Evolutionary conservation across 1,284 basidiomycete genomes (phyloP), one percentile per base, ranked within the genome.

Genomic region (Ustilago bromivora): DNA sequence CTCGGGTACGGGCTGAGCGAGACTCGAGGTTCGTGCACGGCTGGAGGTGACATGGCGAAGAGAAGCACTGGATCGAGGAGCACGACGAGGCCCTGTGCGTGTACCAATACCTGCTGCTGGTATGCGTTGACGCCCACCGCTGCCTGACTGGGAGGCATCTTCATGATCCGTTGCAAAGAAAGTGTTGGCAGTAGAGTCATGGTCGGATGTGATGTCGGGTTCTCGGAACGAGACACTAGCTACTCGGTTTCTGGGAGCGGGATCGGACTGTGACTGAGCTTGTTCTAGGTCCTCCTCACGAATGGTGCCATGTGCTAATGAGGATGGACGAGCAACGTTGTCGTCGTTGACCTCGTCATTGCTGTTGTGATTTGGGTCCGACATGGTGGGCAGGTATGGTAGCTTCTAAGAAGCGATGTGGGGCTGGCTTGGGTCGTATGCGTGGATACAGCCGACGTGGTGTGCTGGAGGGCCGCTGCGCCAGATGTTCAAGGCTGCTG

Each of bases 21-120:
- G 73, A 49, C 77, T 68, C 31, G 71, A 54, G 17, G 69, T 81
- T 35, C 71, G 72, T 23, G 68, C 47, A 19, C 69, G 62, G 5
- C 41, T 61, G 2, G 62, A 66, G 17, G 71, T 76, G 57, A 82
- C 78, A 54, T 82, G 80, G 3, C 81, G 69, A 10, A 82, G 76
- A 5, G 81, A 79, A 12, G 81, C 73, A 34, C 71, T 76, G 49
- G 73, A 74, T 8, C 74, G 71, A 31, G 81, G 81, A 2, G 75
- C 79, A n/a, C 76, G 71, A 47, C 78, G 76, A 0, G 81, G 81
- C n/a, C 71, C 68, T 6, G 78, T 75, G 15, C 81, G 70, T 5
- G 81, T 81, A 15, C 81, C 81, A 2, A 71, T 17, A 31, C 81
- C 81, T 0, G 81, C 79, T 28, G 81, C 78, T 4, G 80, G 79